Evolutionary conservation across 2,329 filamentous ascomycete species (phyloP).

Genomic region (Cordyceps militaris): DNA sequence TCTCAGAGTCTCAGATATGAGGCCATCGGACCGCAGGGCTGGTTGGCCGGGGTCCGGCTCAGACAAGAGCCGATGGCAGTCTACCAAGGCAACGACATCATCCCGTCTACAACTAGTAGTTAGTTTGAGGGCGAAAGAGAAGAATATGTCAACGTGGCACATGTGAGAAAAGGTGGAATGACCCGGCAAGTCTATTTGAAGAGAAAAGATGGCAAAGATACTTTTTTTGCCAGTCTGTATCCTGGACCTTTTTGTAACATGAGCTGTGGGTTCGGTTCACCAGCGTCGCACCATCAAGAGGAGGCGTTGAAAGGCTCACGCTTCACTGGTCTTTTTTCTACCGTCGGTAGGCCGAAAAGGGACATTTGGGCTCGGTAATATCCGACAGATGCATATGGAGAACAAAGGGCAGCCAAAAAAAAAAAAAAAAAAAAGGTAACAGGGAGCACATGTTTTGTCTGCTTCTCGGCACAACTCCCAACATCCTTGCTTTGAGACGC

Average conservation of each 20-base stretch:
- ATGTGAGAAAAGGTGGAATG: neutral
- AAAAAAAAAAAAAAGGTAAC: neutral
- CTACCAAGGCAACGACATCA: too few species aligned
- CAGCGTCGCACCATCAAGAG: conserved; percentile 5
- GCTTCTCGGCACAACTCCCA: neutral
- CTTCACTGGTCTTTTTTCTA: neutral
- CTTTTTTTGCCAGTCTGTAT: neutral
- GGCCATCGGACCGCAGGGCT: neutral
- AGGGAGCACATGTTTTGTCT: neutral
- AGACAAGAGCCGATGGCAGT: too few species aligned
- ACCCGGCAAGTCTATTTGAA: neutral
- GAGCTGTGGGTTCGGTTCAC: conserved; percentile 5
- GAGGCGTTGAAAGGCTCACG: neutral
- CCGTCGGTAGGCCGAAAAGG: neutral
- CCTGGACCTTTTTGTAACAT: neutral
- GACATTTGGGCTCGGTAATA: neutral
- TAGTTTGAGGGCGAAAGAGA: too few species aligned
- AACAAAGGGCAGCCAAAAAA: neutral
- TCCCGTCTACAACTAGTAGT: too few species aligned
- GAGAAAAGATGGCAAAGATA: neutral
- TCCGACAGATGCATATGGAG: neutral
- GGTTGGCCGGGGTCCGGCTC: too few species aligned
- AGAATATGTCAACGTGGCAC: too few species aligned
- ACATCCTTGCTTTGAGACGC: neutral
- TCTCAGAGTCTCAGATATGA: neutral